These are phyloP conservation scores for Solanum chaucha DNA, from an alignment of 257 asterid genomes.

Conservation along the genomic window DNA sequence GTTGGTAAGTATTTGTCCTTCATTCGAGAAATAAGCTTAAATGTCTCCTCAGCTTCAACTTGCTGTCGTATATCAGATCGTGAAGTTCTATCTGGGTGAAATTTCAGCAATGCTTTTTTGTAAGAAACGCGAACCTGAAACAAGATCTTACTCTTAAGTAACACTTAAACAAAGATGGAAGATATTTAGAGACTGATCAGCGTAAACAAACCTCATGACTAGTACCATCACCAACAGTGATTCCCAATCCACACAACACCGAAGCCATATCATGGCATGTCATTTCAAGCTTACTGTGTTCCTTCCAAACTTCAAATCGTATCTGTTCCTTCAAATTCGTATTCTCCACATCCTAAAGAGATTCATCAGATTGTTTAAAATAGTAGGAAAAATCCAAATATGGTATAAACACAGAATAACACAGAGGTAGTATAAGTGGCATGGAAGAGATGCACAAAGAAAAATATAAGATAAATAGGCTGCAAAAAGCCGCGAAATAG, in stretches of 20 bases:
- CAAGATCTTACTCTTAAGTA: neutral
- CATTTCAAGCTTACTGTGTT: conserved; percentile 47
- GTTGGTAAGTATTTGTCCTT: conserved; percentile 51
- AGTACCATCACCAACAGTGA: conserved; percentile 36
- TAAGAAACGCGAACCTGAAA: conserved; percentile 81
- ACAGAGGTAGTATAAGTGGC: neutral
- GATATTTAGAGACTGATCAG: neutral
- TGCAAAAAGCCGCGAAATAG: neutral
- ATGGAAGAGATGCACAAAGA: neutral
- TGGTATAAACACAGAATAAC: neutral
- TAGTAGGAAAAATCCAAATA: neutral
- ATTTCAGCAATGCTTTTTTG: conserved; percentile 58
- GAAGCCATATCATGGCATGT: conserved; percentile 62
- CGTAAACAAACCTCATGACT: conserved; percentile 42
- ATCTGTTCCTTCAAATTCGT: conserved; percentile 66
- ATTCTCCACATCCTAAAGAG: conserved; percentile 64
- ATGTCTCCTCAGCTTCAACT: conserved; percentile 94
- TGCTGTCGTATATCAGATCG: conserved; percentile 50
- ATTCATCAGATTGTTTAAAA: neutral
- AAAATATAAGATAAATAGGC: neutral
- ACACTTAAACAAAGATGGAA: neutral
- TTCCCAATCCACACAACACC: conserved; percentile 50
- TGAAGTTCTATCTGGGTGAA: conserved; percentile 74
- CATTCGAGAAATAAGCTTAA: conserved; percentile 73
- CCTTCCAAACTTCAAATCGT: conserved; percentile 50